Evolutionary conservation across 192 early-diverging fungal genomes (phyloP).

Genomic region (Piromyces finnis): DNA sequence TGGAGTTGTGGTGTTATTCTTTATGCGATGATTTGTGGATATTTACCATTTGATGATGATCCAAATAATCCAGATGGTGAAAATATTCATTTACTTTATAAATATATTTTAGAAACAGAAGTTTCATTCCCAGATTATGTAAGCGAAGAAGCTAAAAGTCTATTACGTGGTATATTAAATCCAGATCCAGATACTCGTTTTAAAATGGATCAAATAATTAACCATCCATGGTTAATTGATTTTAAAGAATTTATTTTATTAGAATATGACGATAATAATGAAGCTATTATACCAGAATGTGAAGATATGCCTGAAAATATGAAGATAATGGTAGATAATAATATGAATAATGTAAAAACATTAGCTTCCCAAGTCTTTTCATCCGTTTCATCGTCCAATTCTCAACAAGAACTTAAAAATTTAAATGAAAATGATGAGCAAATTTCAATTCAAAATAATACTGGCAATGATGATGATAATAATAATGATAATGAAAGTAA

Average conservation of each 20-base stretch:
- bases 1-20: slow-evolving; percentile 98
- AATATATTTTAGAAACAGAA: slow-evolving; percentile 63
- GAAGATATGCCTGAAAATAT: background rate
- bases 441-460: background rate
- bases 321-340: background rate
- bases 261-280: background rate
- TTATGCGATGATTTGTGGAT: slow-evolving; percentile 79
- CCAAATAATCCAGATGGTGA: slow-evolving; percentile 77
- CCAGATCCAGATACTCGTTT: slow-evolving; percentile 67
- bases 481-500: background rate
- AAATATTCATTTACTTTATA: slow-evolving; percentile 69
- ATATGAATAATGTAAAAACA: background rate
- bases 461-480: background rate
- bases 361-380: background rate
- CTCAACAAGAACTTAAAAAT: background rate
- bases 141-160: slow-evolving; percentile 47
- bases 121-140: slow-evolving; percentile 81
- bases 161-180: slow-evolving; percentile 77
- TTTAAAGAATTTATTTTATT: background rate
- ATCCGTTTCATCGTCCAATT: background rate
- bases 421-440: background rate
- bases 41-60: slow-evolving; percentile 80
- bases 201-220: slow-evolving; percentile 54
- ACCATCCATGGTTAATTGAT: slow-evolving; percentile 25
- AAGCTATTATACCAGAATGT: background rate